phyloP scores from a whole-genome alignment of 1,284 basidiomycete species.

The Coniferiporia sulphurascens region DNA sequence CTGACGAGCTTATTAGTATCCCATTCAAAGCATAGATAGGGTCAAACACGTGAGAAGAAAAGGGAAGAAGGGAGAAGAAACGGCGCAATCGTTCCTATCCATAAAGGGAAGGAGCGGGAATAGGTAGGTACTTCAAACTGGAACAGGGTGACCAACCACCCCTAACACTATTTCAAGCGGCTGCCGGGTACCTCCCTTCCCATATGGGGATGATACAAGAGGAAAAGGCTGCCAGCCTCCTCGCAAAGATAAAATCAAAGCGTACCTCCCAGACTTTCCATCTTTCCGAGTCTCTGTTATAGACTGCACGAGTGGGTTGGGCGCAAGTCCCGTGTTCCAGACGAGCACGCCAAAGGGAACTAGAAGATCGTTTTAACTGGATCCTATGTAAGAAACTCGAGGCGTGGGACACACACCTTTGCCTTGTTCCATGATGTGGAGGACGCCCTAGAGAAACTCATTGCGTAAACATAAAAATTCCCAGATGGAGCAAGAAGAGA shows the following conservation, averaged over 20 bases:
- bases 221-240: too few relatives aligned
- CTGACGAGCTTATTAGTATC: conserved; percentile 29
- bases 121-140: too few relatives aligned
- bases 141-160: too few relatives aligned
- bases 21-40: background rate
- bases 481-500: conserved; percentile 28
- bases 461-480: background rate
- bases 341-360: conserved; percentile 80
- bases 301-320: conserved; percentile 69
- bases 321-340: conserved; percentile 81
- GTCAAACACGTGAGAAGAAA: background rate
- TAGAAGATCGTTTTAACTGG: conserved; percentile 23
- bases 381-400: background rate
- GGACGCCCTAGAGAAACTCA: conserved; percentile 39
- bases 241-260: conserved; percentile 8
- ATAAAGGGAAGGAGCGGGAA: too few relatives aligned
- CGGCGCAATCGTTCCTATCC: background rate
- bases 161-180: too few relatives aligned
- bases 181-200: too few relatives aligned
- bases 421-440: conserved; percentile 60
- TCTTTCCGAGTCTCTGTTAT: conserved; percentile 62
- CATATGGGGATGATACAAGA: too few relatives aligned
- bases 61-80: background rate
- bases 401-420: conserved; percentile 36
- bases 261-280: conserved; percentile 53